Conservation (phyloP, 1,284 basidiomycete species). For the Jaminaea rosea region DNA sequence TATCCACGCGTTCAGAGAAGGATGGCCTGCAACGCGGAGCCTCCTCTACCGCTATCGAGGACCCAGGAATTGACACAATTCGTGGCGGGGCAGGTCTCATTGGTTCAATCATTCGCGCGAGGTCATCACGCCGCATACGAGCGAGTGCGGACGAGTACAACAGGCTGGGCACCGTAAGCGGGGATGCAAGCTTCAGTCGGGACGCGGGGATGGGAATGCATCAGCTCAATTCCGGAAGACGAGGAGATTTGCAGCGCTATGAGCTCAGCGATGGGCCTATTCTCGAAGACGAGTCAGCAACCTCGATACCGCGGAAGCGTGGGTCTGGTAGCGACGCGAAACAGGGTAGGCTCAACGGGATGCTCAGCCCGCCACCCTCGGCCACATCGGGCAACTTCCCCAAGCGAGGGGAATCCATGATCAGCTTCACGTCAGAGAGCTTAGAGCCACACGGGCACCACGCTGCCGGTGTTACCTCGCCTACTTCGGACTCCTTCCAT, state of each 20-base stretch:
- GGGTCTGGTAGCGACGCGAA: conserved; percentile 3
- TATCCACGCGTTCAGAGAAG: conserved; percentile 8
- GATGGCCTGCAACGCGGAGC: neutral
- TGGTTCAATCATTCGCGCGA: conserved; percentile 41
- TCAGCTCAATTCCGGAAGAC: conserved; percentile 15
- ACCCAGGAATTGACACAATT: conserved; percentile 45
- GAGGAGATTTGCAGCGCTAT: conserved; percentile 24
- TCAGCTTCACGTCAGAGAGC: conserved; percentile 3
- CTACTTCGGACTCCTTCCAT: too few species aligned
- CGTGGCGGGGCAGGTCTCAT: conserved; percentile 44
- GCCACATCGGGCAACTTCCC: conserved; percentile 8
- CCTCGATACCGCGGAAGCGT: conserved; percentile 13
- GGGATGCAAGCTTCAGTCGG: conserved; percentile 12
- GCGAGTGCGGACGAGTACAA: conserved; percentile 28
- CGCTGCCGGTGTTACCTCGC: too few species aligned
- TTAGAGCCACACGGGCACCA: conserved; percentile 13
- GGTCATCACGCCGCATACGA: conserved; percentile 31
- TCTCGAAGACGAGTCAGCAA: too few species aligned
- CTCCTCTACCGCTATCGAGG: conserved; percentile 21
- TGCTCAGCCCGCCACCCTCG: neutral
- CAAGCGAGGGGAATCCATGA: conserved; percentile 9
- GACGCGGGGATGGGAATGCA: conserved; percentile 7
- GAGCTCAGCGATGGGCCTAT: conserved; percentile 40
- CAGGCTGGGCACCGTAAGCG: neutral
- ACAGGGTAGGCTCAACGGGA: neutral